Percentiles rank a stretch among this genome's conserved stretches.
These are phyloP conservation scores for Lasiodiplodia citricola DNA, from an alignment of 2,329 filamentous ascomycete genomes.

Conservation along the genomic window DNA sequence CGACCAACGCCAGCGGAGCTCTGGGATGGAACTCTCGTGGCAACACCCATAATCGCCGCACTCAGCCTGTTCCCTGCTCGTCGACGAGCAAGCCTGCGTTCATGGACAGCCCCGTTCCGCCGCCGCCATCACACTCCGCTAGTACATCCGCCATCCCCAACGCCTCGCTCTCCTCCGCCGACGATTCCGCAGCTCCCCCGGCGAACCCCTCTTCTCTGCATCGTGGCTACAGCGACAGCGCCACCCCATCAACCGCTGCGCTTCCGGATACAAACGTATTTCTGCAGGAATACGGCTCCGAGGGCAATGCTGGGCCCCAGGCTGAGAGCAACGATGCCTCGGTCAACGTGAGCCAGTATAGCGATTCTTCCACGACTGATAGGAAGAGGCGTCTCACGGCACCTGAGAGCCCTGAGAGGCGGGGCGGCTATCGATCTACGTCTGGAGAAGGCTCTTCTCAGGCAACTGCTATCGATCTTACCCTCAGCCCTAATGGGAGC, in stretches of 20 bases:
- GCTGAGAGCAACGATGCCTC: background rate
- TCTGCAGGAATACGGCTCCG: constrained; percentile 12
- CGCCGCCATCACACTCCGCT: background rate
- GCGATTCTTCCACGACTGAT: constrained; percentile 30
- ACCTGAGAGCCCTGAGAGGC: constrained; percentile 38
- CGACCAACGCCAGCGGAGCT: constrained; percentile 8
- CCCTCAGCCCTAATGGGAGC: constrained; percentile 1
- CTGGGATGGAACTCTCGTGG: constrained; percentile 14
- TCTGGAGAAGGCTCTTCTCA: constrained; percentile 19
- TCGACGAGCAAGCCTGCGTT: constrained; percentile 12
- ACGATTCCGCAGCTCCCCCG: background rate
- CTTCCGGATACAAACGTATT: background rate
- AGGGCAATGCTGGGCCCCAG: background rate
- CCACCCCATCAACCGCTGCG: background rate
- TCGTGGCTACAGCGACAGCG: constrained; percentile 20
- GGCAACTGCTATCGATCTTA: constrained; percentile 4
- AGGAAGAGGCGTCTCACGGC: constrained; percentile 44
- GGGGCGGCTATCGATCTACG: constrained; percentile 33
- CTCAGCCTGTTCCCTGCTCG: background rate
- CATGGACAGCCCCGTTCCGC: constrained; percentile 13
- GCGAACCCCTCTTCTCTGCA: constrained; percentile 13
- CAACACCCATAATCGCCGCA: constrained; percentile 5
- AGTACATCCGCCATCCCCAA: constrained; percentile 17
- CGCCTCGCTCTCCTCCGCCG: constrained; percentile 2
- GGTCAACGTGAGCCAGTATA: constrained; percentile 1